These are phyloP conservation scores for Nothopassalora personata DNA, from an alignment of 2,329 filamentous ascomycete genomes.

Conservation along the genomic window DNA sequence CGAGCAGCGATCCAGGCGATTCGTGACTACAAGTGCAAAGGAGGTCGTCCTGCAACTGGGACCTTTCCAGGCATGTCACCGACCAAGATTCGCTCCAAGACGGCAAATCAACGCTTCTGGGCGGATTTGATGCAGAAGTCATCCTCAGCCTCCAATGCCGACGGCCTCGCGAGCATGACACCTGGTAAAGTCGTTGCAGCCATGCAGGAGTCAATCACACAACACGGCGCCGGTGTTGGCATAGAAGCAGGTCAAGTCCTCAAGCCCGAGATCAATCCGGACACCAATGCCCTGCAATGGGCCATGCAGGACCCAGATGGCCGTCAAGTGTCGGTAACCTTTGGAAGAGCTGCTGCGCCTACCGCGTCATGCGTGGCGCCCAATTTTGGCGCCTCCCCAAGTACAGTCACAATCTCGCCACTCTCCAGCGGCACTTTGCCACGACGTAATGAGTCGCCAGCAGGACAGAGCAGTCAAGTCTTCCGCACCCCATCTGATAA, in stretches of 20 bases:
- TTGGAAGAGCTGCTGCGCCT: conserved; percentile 11
- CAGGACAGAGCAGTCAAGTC: neutral
- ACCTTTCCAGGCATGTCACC: conserved; percentile 1
- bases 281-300: conserved; percentile 17
- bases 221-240: neutral
- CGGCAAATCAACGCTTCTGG: neutral
- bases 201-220: neutral
- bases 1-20: neutral
- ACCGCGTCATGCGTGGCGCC: neutral
- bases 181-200: neutral
- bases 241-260: conserved; percentile 17
- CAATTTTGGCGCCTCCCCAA: neutral
- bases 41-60: neutral
- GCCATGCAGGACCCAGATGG: conserved; percentile 11
- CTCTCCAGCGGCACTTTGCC: conserved; percentile 14
- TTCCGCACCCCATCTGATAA: conserved; percentile 9
- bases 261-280: conserved; percentile 14
- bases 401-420: conserved; percentile 10
- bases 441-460: conserved; percentile 3
- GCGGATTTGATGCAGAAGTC: neutral
- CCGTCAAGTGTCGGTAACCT: conserved; percentile 11
- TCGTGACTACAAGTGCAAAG: conserved; percentile 1
- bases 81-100: conserved; percentile 2
- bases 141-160: neutral
- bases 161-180: neutral